Conservation (phyloP, 2,329 filamentous ascomycete species). For the Colletotrichum tropicale region DNA sequence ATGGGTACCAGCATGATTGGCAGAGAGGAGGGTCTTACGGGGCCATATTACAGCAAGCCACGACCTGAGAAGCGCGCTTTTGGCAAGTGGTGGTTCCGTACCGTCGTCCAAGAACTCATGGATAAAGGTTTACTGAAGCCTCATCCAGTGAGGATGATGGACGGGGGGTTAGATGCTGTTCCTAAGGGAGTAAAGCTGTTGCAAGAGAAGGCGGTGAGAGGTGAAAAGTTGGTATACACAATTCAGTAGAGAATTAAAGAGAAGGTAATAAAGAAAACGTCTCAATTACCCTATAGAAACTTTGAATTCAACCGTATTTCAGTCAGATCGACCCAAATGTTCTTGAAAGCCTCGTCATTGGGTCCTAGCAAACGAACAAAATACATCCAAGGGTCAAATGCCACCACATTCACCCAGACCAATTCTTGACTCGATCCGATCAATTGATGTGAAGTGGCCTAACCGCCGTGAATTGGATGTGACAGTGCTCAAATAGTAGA, state of each 20-base stretch:
- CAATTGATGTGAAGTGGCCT: neutral
- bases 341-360: too few relatives aligned
- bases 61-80: neutral
- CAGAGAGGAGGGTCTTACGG: neutral
- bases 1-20: neutral
- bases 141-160: neutral
- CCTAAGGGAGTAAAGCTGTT: neutral
- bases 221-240: neutral
- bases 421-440: neutral
- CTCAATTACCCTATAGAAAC: too few relatives aligned
- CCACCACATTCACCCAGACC: too few relatives aligned
- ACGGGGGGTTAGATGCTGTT: neutral
- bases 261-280: too few relatives aligned
- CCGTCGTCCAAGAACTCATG: neutral
- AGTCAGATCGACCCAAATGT: too few relatives aligned
- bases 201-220: neutral
- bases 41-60: neutral
- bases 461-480: too few relatives aligned
- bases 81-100: neutral
- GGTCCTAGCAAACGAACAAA: too few relatives aligned
- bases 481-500: fast-evolving
- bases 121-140: neutral
- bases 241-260: too few relatives aligned
- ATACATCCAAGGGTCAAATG: too few relatives aligned
- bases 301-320: too few relatives aligned